A percentile compares a stretch with the other conserved stretches of the same genome.
Evolutionary conservation across 805 yeast species (phyloP).

Genomic region (Wickerhamomyces hampshirensis): DNA sequence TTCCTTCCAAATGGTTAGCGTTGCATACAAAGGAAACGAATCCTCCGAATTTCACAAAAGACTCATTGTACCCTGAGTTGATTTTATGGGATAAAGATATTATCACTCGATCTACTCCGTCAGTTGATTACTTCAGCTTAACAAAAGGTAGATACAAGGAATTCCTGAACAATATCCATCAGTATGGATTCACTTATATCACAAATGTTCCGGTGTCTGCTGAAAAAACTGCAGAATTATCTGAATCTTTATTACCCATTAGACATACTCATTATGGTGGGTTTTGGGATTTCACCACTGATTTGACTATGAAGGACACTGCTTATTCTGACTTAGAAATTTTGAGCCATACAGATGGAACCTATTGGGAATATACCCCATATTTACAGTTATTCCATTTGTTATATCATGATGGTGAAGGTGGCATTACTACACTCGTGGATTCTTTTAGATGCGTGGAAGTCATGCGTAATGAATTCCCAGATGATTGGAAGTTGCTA

Average conservation of each 20-base stretch:
- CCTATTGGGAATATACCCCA: constrained; percentile 71
- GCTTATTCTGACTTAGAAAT: constrained; percentile 68
- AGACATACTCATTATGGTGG: constrained; percentile 76
- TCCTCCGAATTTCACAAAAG: constrained; percentile 29
- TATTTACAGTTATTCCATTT: constrained; percentile 67
- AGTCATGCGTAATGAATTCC: constrained; percentile 39
- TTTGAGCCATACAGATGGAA: constrained; percentile 66
- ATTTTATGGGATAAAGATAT: constrained; percentile 42
- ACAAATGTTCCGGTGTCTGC: constrained; percentile 57
- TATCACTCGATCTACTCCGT: constrained; percentile 21
- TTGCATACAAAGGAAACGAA: constrained; percentile 10
- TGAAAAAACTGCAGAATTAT: constrained; percentile 51
- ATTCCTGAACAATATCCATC: constrained; percentile 18
- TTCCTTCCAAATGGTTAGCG: constrained; percentile 18
- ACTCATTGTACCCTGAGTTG: constrained; percentile 31
- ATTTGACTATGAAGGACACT: constrained; percentile 60
- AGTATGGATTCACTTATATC: constrained; percentile 57
- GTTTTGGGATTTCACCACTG: constrained; percentile 74
- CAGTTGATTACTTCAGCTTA: constrained; percentile 40
- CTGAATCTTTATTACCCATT: constrained; percentile 53
- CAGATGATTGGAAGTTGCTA: constrained; percentile 47
- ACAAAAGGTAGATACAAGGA: constrained; percentile 30
- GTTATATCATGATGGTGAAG: constrained; percentile 56
- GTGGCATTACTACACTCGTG: constrained; percentile 64
- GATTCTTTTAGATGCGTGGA: constrained; percentile 63